Evolutionary conservation across 1,284 basidiomycete species (phyloP), one percentile per base, ranked within the genome.

Genomic region (Stereum hirsutum): DNA sequence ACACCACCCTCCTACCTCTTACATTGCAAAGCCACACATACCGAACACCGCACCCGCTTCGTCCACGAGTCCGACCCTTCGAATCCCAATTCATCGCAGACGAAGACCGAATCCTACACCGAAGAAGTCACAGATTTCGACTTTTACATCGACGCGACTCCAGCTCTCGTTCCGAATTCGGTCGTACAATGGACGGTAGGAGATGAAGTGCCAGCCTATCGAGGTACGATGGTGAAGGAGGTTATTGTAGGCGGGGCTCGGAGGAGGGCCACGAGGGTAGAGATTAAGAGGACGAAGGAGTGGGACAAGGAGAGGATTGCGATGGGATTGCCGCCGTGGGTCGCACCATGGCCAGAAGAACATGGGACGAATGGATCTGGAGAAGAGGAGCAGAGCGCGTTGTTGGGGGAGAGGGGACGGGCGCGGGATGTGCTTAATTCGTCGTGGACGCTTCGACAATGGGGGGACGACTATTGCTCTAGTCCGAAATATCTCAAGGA

Each of bases 401-500:
- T 17, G 4, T 15, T 5, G 6, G 17, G 19, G 21, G 34, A 24
- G 17, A 19, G 33, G 24, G 27, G 24, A 5, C 39, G 12, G 15
- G 3, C 19, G 6, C 37, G 20, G 10, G 54, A 55, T 11, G 53
- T 59, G 25, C 56, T 73, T 35, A 61, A 60, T 44, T 74, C 74
- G 1, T 75, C 75, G 14, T 71, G 66, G 59, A 69, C 74, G 1
- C 54, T 84, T 36, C 67, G 77, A 15, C 66, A 75, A 43, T 87
- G 84, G 84, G 81, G 81, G 17, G 78, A 85, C 52, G 73, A 78
- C 43, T 86, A 81, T 53, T 81, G 77, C 42, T 63, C 69, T 7
- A 80, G 78, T 54, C 56, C 52, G 6, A 82, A 76, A 45, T 53
- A 66, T 17, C 60, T 87, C 45, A 86, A 85, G 56, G 76, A 81